Conservation (phyloP, 2,329 filamentous ascomycete species). For the Claviceps sorghi region DNA sequence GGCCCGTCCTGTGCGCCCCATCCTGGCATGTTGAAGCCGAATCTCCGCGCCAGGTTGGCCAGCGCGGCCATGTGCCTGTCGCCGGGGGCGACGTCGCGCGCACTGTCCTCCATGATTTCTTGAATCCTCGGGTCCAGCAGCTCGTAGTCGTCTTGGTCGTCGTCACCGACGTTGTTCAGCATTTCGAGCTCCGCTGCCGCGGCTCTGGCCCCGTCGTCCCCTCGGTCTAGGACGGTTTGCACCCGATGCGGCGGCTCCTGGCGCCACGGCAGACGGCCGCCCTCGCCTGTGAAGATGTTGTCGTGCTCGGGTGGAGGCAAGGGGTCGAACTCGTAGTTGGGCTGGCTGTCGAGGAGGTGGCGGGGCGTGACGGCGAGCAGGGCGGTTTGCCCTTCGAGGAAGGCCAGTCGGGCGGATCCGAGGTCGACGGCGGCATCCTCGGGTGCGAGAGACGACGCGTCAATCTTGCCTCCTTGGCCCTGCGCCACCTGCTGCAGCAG, state of each 20-base stretch:
- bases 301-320: constrained; percentile 51
- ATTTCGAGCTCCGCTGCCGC: background rate
- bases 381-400: constrained; percentile 59
- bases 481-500: constrained; percentile 58
- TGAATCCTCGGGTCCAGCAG: no score
- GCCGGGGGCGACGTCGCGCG: no score
- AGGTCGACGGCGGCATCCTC: constrained; percentile 25
- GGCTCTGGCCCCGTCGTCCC: constrained; percentile 3
- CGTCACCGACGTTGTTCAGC: background rate
- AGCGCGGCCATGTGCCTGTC: no score
- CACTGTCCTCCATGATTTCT: no score
- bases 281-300: constrained; percentile 34
- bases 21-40: no score
- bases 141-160: constrained; percentile 12
- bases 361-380: constrained; percentile 58
- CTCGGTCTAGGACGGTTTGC: constrained; percentile 13
- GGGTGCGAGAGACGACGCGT: constrained; percentile 23
- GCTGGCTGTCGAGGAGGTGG: constrained; percentile 45
- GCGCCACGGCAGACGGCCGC: constrained; percentile 29
- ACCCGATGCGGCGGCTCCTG: constrained; percentile 16
- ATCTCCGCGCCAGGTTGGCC: no score
- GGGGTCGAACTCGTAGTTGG: constrained; percentile 68
- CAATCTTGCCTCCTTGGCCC: constrained; percentile 29
- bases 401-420: constrained; percentile 57
- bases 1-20: no score